A percentile compares a stretch with the other conserved stretches of the same genome.
Conservation (phyloP, 2,329 filamentous ascomycete species). For the Xylariaceae sp. region DNA sequence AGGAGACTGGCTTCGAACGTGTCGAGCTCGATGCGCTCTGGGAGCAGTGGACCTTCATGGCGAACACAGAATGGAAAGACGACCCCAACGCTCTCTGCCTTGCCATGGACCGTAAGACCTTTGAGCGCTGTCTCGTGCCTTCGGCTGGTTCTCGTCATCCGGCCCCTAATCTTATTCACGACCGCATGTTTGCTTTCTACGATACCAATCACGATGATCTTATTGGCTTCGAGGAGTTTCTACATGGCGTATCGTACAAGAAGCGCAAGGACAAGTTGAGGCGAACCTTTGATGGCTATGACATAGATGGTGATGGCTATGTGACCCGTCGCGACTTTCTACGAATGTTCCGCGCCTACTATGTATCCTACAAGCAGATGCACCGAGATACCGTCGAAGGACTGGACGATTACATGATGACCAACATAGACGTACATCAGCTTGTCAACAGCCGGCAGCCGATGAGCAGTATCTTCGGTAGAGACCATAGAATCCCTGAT, state of each 20-base stretch:
- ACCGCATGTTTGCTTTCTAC: slow-evolving; percentile 95
- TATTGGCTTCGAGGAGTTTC: slow-evolving; percentile 88
- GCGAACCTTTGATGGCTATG: slow-evolving; percentile 82
- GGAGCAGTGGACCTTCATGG: slow-evolving; percentile 95
- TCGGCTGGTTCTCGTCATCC: slow-evolving; percentile 74
- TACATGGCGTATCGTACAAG: slow-evolving; percentile 70
- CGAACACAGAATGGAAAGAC: slow-evolving; percentile 74
- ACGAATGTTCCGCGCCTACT: slow-evolving; percentile 87
- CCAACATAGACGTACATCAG: slow-evolving; percentile 70
- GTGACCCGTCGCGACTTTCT: slow-evolving; percentile 83
- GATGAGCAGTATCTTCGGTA: slow-evolving; percentile 67
- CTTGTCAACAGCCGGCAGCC: slow-evolving; percentile 71
- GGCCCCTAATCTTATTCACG: slow-evolving; percentile 83
- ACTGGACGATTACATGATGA: slow-evolving; percentile 70
- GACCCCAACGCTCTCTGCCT: slow-evolving; percentile 73
- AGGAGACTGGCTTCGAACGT: slow-evolving; percentile 73
- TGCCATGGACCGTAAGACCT: slow-evolving; percentile 88
- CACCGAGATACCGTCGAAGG: slow-evolving; percentile 76
- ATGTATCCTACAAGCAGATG: slow-evolving; percentile 83
- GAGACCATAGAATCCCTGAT: slow-evolving; percentile 62
- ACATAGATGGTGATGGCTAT: slow-evolving; percentile 82
- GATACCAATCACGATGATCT: slow-evolving; percentile 83
- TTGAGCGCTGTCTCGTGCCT: slow-evolving; percentile 84
- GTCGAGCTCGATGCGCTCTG: slow-evolving; percentile 88
- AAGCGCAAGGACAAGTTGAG: slow-evolving; percentile 63